phyloP scores from a whole-genome alignment of 2,329 filamentous ascomycete genomes.

The Scorias spongiosa region DNA sequence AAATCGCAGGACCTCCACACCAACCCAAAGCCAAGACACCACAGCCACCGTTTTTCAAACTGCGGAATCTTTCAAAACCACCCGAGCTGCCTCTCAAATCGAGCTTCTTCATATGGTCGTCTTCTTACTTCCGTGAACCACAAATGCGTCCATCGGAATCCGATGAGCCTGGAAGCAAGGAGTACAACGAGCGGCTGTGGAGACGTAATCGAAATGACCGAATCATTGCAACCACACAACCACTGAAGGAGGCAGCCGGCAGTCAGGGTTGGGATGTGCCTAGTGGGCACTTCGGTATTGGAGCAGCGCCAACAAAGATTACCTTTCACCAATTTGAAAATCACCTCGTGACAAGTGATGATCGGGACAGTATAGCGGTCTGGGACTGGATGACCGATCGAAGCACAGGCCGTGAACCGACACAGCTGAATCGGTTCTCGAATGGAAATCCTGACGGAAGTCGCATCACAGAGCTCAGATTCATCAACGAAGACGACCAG shows the following conservation, averaged over 20 bases:
- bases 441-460: conserved; percentile 88
- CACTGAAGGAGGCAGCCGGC: conserved; percentile 76
- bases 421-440: conserved; percentile 67
- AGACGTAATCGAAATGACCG: conserved; percentile 80
- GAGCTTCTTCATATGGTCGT: conserved; percentile 85
- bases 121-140: conserved; percentile 91
- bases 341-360: conserved; percentile 84
- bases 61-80: conserved; percentile 41
- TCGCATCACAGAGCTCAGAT: conserved; percentile 84
- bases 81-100: conserved; percentile 64
- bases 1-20: conserved; percentile 28
- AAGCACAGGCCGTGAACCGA: conserved; percentile 40
- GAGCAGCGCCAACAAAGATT: conserved; percentile 79
- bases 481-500: conserved; percentile 97
- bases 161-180: conserved; percentile 87
- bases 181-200: conserved; percentile 94
- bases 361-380: conserved; percentile 70
- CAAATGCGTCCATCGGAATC: conserved; percentile 96
- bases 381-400: conserved; percentile 59
- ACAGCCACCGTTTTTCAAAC: conserved; percentile 58
- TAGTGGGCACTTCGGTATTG: conserved; percentile 72
- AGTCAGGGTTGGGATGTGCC: conserved; percentile 77
- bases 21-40: conserved; percentile 65
- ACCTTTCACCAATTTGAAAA: conserved; percentile 97
- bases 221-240: conserved; percentile 84